These are phyloP conservation scores for Pichia sp. DNA, from an alignment of 1,139 yeast genomes.

Conservation along the genomic window DNA sequence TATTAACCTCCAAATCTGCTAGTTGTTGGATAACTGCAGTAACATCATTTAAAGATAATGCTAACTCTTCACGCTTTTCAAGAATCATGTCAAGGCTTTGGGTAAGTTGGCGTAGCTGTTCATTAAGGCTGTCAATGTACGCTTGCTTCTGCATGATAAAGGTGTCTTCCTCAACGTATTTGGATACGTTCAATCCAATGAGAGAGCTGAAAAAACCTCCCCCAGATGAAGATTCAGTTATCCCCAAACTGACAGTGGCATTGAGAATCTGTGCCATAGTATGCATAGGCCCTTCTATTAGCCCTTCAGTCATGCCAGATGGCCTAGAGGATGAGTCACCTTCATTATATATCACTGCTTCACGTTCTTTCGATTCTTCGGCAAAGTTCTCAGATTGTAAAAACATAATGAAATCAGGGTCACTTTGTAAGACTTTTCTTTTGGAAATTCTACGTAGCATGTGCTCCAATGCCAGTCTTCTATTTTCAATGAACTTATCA, in stretches of 20 bases:
- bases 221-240: slow-evolving; percentile 22
- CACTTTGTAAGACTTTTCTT: slow-evolving; percentile 52
- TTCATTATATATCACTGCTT: slow-evolving; percentile 27
- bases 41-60: slow-evolving; percentile 59
- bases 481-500: slow-evolving; percentile 78
- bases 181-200: slow-evolving; percentile 47
- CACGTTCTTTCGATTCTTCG: slow-evolving; percentile 58
- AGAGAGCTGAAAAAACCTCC: slow-evolving; percentile 59
- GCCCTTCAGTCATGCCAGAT: not conserved
- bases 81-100: slow-evolving; percentile 71
- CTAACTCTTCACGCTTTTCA: slow-evolving; percentile 68
- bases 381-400: slow-evolving; percentile 67
- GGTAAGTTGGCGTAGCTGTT: slow-evolving; percentile 61
- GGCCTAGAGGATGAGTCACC: slow-evolving; percentile 1
- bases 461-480: slow-evolving; percentile 79
- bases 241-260: slow-evolving; percentile 30
- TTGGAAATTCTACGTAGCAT: slow-evolving; percentile 70
- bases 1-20: slow-evolving; percentile 70
- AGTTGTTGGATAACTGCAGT: slow-evolving; percentile 47
- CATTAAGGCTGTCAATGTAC: slow-evolving; percentile 66
- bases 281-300: slow-evolving; percentile 13
- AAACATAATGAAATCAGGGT: slow-evolving; percentile 72
- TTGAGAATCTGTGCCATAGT: slow-evolving; percentile 25
- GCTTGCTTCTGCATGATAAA: slow-evolving; percentile 65
- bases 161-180: slow-evolving; percentile 71